Evolutionary conservation across 2,329 filamentous ascomycete genomes (phyloP), one percentile per base, ranked within the genome.

Genomic region (Monosporascus sp.): DNA sequence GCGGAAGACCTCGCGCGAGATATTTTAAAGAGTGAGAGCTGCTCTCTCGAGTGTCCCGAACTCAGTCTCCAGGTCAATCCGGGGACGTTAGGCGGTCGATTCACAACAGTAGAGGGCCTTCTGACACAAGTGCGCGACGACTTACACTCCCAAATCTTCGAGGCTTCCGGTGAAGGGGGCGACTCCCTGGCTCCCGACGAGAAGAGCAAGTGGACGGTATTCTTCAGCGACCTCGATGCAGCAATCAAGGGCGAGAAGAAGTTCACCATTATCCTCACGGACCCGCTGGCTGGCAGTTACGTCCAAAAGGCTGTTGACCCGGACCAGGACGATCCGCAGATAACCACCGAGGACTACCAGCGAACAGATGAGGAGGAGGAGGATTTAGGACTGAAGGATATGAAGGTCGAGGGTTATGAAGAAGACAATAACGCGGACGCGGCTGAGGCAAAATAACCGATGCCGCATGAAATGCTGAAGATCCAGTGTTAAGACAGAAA

Each of bases 11-110:
- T 99, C 44, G 87, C 86, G 14, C 84, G 94, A 58, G 94, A 99
- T 66, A 96, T 99, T 55, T 85, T 99, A 64, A 99, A 99, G 77
- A 91, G 89, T 61, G 94, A 99, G 71, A 94, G 88, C 25, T 97
- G 94, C 67, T 86, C 84, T 14, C 79, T 99, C 55, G 83, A 87
- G 64, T 96, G 91, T 68, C 88, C 90, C 0, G 92, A 99, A 68
- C 84, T 97, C 18, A 83, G 87, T 61, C 84, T 99, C 11, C 83
- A 85, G 50, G 90, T 97, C 58, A 91, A 96, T 71, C 91, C 93
- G 0, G 94, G 94, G 52, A 99, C 94, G 0, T 83, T 99, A 18
- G 94, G 94, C 55, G 94, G 94, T 18, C 87, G 94, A 53, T 99
- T 99, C 77, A 99, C 94, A 20, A 99, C 94, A 0, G 87, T 99